Percentiles rank a stretch among this genome's conserved stretches.
Conservation (phyloP, 306 rosid species). For the Castanospermum australe region DNA sequence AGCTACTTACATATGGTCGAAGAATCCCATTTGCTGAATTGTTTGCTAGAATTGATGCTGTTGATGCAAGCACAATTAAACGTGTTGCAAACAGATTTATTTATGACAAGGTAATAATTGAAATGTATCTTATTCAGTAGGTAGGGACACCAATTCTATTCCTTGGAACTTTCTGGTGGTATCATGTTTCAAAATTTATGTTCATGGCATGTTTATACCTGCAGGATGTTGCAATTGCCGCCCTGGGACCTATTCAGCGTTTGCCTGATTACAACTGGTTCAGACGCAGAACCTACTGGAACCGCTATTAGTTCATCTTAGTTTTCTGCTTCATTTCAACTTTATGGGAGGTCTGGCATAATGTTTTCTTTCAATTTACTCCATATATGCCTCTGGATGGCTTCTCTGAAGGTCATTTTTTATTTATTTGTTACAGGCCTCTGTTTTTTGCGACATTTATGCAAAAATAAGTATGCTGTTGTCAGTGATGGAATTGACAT, state of each 20-base stretch:
- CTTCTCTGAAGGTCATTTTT: conserved; percentile 43
- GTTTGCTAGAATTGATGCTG: conserved; percentile 96
- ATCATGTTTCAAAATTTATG: not conserved
- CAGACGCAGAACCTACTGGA: conserved; percentile 99
- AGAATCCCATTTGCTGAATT: conserved; percentile 91
- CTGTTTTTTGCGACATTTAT: conserved; percentile 42
- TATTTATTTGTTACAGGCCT: conserved; percentile 29
- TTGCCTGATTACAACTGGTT: conserved; percentile 97
- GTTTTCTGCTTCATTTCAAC: conserved; percentile 25
- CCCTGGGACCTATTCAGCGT: conserved; percentile 80
- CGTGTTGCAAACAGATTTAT: conserved; percentile 94
- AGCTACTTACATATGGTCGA: conserved; percentile 88
- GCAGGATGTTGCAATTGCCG: conserved; percentile 92
- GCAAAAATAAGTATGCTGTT: conserved; percentile 54
- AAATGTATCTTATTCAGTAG: not conserved
- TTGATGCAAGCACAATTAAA: conserved; percentile 84
- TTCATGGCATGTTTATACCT: conserved; percentile 5
- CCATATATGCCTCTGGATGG: conserved; percentile 37
- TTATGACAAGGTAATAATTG: conserved; percentile 71
- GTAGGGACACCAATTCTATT: not conserved
- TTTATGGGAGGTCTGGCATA: conserved; percentile 36
- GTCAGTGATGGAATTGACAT: conserved; percentile 36
- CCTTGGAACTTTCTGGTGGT: not conserved
- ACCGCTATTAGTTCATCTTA: conserved; percentile 73
- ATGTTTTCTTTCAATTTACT: conserved; percentile 31